Evolutionary conservation across 352 stramenopile species (phyloP).

Genomic region (Phytophthora meadii): DNA sequence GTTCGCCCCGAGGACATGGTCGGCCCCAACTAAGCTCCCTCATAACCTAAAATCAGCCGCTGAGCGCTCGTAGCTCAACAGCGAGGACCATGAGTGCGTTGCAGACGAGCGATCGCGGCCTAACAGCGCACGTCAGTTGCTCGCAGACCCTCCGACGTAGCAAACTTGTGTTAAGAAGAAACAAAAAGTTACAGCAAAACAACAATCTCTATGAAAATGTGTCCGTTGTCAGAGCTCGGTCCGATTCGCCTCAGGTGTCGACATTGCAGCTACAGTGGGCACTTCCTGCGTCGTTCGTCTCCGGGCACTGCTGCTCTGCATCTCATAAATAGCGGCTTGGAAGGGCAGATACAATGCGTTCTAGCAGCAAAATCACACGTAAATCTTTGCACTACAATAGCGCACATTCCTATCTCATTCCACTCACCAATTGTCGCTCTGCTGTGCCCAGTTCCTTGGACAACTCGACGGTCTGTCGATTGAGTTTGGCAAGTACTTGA

Average conservation of each 20-base stretch:
- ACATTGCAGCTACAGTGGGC: conserved; percentile 13
- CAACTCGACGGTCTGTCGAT: conserved; percentile 52
- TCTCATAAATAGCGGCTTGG: conserved; percentile 64
- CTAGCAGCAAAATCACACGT: conserved; percentile 26
- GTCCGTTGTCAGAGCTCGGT: conserved; percentile 33
- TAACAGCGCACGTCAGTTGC: not conserved
- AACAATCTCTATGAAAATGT: conserved; percentile 4
- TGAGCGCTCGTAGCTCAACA: not conserved
- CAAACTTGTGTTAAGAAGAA: conserved; percentile 15
- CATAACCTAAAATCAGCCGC: not conserved
- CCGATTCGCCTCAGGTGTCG: conserved; percentile 29
- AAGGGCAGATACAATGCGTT: conserved; percentile 65
- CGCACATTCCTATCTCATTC: not conserved
- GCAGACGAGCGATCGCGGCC: not conserved
- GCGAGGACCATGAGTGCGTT: not conserved
- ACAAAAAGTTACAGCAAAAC: conserved; percentile 13
- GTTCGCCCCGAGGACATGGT: conserved; percentile 97
- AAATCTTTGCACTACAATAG: not conserved
- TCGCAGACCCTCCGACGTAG: conserved; percentile 2
- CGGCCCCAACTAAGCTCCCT: conserved; percentile 74
- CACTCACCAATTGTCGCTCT: conserved; percentile 55
- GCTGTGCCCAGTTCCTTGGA: conserved; percentile 56
- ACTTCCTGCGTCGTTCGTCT: conserved; percentile 23
- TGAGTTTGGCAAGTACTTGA: conserved; percentile 54
- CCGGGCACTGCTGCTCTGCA: conserved; percentile 44